phyloP scores from a whole-genome alignment of 345 rosid genomes.

The Euphorbia pulcherrima region DNA sequence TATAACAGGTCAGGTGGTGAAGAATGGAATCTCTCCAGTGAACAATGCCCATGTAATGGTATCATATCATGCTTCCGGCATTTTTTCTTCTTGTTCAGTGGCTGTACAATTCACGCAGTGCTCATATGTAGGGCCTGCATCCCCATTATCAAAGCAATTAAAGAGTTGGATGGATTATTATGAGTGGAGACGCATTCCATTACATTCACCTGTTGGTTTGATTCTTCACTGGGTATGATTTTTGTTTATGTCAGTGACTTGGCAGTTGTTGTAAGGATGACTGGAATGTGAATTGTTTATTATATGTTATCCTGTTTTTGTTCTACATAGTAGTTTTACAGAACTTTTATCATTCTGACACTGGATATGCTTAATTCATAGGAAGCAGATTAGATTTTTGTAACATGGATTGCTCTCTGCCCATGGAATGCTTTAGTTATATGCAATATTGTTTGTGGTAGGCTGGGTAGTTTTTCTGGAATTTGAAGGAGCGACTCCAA shows the following conservation, averaged over 20 bases:
- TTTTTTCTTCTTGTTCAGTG: not conserved
- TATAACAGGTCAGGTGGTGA: constrained; percentile 39
- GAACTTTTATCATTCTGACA: not conserved
- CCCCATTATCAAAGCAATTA: constrained; percentile 34
- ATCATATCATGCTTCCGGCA: constrained; percentile 16
- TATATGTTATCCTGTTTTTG: not conserved
- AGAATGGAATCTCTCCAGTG: constrained; percentile 59
- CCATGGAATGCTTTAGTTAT: not conserved
- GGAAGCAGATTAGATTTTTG: not conserved
- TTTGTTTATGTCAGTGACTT: not conserved
- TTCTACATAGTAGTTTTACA: too few relatives aligned
- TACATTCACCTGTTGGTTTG: constrained; percentile 75
- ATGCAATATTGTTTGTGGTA: not conserved
- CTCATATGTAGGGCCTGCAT: constrained; percentile 46
- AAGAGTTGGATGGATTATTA: constrained; percentile 64
- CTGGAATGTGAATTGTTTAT: constrained; percentile 1
- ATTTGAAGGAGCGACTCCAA: not conserved
- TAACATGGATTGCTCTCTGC: not conserved
- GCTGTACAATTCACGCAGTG: constrained; percentile 11
- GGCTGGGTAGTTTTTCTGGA: not conserved
- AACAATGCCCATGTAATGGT: constrained; percentile 75
- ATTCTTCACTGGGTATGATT: constrained; percentile 87
- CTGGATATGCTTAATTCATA: not conserved
- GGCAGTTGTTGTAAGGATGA: not conserved
- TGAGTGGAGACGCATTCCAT: constrained; percentile 73